Conservation (phyloP, 2,329 filamentous ascomycete species). For the Clarireedia homoeocarpa region DNA sequence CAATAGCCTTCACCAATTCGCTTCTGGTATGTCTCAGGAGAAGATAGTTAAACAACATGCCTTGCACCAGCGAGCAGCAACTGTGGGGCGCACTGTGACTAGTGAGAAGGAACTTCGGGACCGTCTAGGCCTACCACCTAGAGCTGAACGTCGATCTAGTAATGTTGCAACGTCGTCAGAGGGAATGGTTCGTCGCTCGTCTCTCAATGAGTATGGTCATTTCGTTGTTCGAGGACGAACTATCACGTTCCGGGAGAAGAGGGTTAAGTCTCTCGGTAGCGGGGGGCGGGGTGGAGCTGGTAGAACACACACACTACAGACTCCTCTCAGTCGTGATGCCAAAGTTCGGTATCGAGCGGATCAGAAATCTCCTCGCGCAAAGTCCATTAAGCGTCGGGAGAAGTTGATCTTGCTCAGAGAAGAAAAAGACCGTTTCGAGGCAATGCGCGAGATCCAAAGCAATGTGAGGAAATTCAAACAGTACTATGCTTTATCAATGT, state of each 20-base stretch:
- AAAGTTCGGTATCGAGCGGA: conserved; percentile 18
- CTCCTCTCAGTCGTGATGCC: conserved; percentile 21
- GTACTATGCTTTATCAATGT: conserved; percentile 52
- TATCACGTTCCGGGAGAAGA: conserved; percentile 30
- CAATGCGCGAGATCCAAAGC: conserved; percentile 55
- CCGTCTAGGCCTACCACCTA: conserved; percentile 29
- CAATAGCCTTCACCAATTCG: conserved; percentile 54
- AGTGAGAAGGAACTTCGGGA: conserved; percentile 41
- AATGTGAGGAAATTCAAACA: conserved; percentile 52
- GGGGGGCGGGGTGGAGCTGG: conserved; percentile 26
- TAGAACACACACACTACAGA: conserved; percentile 8
- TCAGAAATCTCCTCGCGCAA: conserved; percentile 10
- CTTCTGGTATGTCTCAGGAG: conserved; percentile 48
- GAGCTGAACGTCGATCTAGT: conserved; percentile 11
- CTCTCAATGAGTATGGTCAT: conserved; percentile 29
- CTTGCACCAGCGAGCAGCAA: conserved; percentile 44
- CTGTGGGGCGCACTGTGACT: conserved; percentile 45
- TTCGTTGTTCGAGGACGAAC: conserved; percentile 30
- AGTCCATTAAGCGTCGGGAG: conserved; percentile 18
- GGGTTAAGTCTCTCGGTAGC: conserved; percentile 10
- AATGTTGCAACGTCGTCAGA: conserved; percentile 8
- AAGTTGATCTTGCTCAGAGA: conserved; percentile 47
- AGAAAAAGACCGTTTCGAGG: conserved; percentile 53
- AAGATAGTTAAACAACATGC: conserved; percentile 55
- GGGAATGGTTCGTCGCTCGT: conserved; percentile 19